These are phyloP conservation scores for Euphorbia schlechtendalii DNA, from an alignment of 441 rosid genomes.

Conservation along the genomic window DNA sequence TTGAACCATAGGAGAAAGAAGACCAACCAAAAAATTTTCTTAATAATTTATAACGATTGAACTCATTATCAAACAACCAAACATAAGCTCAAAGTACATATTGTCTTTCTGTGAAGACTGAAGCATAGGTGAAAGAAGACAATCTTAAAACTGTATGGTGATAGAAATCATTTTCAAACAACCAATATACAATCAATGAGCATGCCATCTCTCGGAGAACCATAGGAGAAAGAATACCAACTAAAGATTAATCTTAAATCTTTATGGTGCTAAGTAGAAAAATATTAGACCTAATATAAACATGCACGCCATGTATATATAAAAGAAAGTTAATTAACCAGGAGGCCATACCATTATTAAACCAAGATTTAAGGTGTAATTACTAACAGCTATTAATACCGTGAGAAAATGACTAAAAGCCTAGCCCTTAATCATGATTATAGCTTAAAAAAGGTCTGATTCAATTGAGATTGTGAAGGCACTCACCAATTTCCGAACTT, in stretches of 20 bases:
- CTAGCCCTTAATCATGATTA: neutral
- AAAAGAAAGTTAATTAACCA: neutral
- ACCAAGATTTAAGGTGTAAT: neutral
- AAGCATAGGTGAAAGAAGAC: too few relatives aligned
- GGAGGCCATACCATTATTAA: neutral
- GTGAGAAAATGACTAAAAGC: neutral
- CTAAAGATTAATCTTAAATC: neutral
- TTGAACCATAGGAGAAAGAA: neutral
- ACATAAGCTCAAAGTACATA: too few relatives aligned
- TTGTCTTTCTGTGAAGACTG: too few relatives aligned
- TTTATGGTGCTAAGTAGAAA: neutral
- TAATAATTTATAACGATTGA: too few relatives aligned
- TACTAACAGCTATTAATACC: neutral
- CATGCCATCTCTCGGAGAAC: too few relatives aligned
- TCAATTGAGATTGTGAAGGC: slow-evolving; percentile 12
- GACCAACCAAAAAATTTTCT: neutral
- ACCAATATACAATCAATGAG: too few relatives aligned
- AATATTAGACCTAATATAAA: neutral
- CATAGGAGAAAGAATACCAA: too few relatives aligned
- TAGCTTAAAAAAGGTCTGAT: neutral
- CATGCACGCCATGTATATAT: neutral
- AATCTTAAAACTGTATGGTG: too few relatives aligned
- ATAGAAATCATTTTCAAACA: too few relatives aligned
- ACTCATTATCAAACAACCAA: too few relatives aligned
- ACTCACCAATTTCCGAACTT: slow-evolving; percentile 85